phyloP scores from a whole-genome alignment of 2,329 filamentous ascomycete genomes.

The Paecilomyces variotii region DNA sequence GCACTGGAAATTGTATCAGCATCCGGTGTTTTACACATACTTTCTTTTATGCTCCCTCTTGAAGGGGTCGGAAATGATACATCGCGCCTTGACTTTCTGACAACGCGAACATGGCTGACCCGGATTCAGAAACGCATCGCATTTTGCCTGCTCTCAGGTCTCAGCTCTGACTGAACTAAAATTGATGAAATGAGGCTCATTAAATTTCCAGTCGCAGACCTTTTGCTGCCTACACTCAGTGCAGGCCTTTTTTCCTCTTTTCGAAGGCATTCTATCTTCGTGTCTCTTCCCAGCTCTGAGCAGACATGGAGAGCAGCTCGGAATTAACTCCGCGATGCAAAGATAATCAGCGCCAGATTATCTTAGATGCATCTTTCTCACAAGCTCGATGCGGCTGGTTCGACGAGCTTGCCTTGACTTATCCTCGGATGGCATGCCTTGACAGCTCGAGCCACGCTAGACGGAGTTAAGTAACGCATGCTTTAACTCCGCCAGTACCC shows the following conservation, averaged over 20 bases:
- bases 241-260: constrained; percentile 33
- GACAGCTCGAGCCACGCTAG: no score
- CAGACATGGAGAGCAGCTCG: neutral
- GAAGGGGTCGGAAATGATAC: constrained; percentile 36
- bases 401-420: no score
- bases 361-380: no score
- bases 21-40: constrained; percentile 13
- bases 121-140: constrained; percentile 30
- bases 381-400: no score
- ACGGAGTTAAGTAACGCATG: no score
- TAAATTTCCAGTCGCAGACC: constrained; percentile 11
- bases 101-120: constrained; percentile 31
- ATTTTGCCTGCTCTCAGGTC: constrained; percentile 22
- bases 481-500: no score
- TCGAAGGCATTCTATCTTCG: constrained; percentile 9
- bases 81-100: constrained; percentile 26
- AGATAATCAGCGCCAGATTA: no score
- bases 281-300: neutral
- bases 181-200: no score
- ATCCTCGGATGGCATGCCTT: no score
- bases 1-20: neutral
- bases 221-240: constrained; percentile 39
- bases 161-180: neutral
- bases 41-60: constrained; percentile 36
- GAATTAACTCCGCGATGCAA: no score